These are phyloP conservation scores for Plantago lanceolata DNA, from an alignment of 305 asterid genomes.

Conservation along the genomic window DNA sequence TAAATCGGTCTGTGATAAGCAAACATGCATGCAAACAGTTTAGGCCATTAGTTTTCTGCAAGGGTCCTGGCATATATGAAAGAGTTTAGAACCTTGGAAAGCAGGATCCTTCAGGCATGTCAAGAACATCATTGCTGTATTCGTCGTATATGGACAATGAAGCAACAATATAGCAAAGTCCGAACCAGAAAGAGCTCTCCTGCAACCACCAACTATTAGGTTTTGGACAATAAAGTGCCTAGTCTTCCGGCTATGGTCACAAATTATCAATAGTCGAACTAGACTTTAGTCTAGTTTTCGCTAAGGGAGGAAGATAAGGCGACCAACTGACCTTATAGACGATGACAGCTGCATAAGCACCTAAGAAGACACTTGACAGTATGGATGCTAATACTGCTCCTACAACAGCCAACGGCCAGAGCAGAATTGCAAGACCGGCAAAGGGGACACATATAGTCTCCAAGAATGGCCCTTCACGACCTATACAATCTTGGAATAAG, in stretches of 20 bases:
- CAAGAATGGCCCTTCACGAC: constrained; percentile 96
- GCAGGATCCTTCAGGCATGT: constrained; percentile 94
- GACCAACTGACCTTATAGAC: constrained; percentile 65
- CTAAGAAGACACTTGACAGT: constrained; percentile 68
- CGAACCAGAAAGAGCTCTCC: constrained; percentile 87
- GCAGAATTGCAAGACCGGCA: constrained; percentile 90
- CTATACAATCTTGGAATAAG: constrained; percentile 85
- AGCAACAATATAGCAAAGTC: constrained; percentile 77
- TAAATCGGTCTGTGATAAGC: constrained; percentile 58
- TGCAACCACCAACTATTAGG: constrained; percentile 29
- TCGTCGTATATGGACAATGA: constrained; percentile 85
- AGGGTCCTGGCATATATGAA: not conserved
- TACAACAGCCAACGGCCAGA: constrained; percentile 93
- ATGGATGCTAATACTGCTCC: constrained; percentile 79
- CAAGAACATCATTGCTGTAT: constrained; percentile 88
- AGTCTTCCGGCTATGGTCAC: too few species aligned
- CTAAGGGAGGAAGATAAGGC: constrained; percentile 20
- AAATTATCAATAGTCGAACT: too few species aligned
- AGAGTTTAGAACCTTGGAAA: constrained; percentile 57
- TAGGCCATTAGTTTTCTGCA: constrained; percentile 2
- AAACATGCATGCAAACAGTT: constrained; percentile 13
- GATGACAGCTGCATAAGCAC: constrained; percentile 75
- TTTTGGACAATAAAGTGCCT: constrained; percentile 1
- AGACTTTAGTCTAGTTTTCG: too few species aligned
- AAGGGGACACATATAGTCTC: constrained; percentile 95